Evolutionary conservation across 805 yeast genomes (phyloP), one percentile per base, ranked within the genome.

Genomic region (Debaryomyces maramus): DNA sequence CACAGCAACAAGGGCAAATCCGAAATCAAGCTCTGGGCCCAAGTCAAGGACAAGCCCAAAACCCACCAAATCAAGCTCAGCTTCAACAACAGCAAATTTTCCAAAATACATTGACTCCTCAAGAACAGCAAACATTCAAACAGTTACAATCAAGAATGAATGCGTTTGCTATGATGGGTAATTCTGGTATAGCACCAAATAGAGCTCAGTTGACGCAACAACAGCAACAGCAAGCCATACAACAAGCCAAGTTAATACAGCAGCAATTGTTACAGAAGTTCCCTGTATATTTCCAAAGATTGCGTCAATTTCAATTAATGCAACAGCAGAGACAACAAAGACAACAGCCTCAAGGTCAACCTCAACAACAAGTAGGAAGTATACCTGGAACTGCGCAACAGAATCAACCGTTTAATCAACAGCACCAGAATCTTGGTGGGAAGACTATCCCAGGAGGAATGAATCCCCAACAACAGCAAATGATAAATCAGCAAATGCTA

Each of bases 51-150:
- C 51, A 46, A 26, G 40, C 58, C 1, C 56, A 55, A 34, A 20
- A 20, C 13, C 15, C 17, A 11, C 23, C 34, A n/a, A 32, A 18
- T 17, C 34, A 15, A 18, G 9, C 34, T 2, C 73, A 66, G 42
- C 71, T 65, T 36, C 73, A 68, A 37, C 74, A 70, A 38, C 74
- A 70, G 47, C 74, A 70, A 42, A 63, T 70, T n/a, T 69, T 70
- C 63, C 73, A 66, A 37, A 61, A 49, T 42, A 53, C 70, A 8
- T 56, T 70, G 33, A 51, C 66, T 3, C 66, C 72, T 1, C 68
- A 67, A 39, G 75, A 70, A 41, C 75, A 70, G 40, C 70, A 63
- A 35, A 47, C 57, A 4, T 70, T 66, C 56, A 60, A 66, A 41
- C 73, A 68, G 35, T 49, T 65, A 39, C 75, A 70, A 44, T 46